Evolutionary conservation across 2,329 filamentous ascomycete genomes (phyloP), one percentile per base, ranked within the genome.

Genomic region (Curvularia eragrostidis): DNA sequence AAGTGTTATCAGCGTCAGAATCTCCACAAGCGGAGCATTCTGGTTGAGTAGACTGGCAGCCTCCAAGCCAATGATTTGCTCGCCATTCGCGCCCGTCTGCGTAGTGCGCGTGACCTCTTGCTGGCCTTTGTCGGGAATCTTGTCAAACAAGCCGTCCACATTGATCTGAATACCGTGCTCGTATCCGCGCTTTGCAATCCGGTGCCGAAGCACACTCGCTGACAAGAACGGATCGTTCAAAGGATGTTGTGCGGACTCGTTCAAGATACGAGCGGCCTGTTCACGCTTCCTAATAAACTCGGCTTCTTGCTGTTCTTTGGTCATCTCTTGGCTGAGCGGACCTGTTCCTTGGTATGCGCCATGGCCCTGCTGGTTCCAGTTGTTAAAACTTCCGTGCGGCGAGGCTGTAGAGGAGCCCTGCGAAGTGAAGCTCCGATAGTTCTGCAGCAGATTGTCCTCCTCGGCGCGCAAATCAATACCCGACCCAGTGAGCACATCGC

Each of bases 401-500:
- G 76, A 75, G 8, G 67, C 30, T 18, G 75, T 76, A 5, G 74
- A 73, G 3, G 74, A 75, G 38, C 68, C 62, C 52, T 77, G 73
- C 8, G 77, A 77, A 47, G 75, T 75, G 65, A 77, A 82, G 8
- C 77, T 79, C 43, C 85, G 84, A 71, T 87, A 89, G 55, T 87
- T 81, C 58, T 87, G 87, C 43, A 91, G 88, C 75, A 95, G 83
- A 64, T 87, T 91, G 67, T 93, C 91, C 71, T 96, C 91, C 75
- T 97, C 93, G 63, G 92, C 92, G 57, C 89, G 88, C 46, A 97
- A 78, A 79, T 97, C 91, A 62, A 97, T 92, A 48, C 92, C 93
- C 15, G 92, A 94, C 18, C 90, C 91, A 18, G 89, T 89, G 53
- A 97, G 78, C 49, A 93, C 90, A 78, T 97, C 93, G 64, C 89